Evolutionary conservation across 1,284 basidiomycete genomes (phyloP).

Genomic region (Boletus hoseneyae): DNA sequence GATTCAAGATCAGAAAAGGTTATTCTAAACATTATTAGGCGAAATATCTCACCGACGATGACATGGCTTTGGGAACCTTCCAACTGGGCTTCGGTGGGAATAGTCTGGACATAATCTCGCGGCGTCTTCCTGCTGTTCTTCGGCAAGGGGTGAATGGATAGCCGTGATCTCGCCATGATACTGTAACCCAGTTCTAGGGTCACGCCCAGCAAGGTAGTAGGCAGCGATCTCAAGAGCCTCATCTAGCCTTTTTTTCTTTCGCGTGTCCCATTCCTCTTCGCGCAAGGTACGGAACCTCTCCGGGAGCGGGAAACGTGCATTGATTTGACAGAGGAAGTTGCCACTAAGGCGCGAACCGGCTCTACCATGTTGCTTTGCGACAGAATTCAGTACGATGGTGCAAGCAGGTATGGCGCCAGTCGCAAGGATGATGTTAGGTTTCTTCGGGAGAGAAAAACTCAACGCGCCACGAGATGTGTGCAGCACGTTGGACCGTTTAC

Average conservation of each 20-base stretch:
- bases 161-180: conserved; percentile 8
- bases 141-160: neutral
- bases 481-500: conserved; percentile 5
- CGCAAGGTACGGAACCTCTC: neutral
- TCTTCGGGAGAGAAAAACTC: conserved; percentile 12
- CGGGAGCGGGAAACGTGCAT: conserved; percentile 8
- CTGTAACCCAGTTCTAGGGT: conserved; percentile 1
- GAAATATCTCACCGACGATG: conserved; percentile 3
- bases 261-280: neutral
- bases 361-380: conserved; percentile 8
- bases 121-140: conserved; percentile 2
- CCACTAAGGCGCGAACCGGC: conserved; percentile 9
- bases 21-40: neutral
- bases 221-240: conserved; percentile 1
- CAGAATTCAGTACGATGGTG: conserved; percentile 23
- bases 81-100: conserved; percentile 4
- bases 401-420: conserved; percentile 24
- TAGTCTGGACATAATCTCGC: conserved; percentile 9
- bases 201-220: conserved; percentile 7
- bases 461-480: conserved; percentile 13
- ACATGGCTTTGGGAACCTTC: conserved; percentile 1
- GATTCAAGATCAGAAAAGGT: neutral
- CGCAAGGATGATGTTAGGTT: conserved; percentile 26
- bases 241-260: neutral
- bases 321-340: conserved; percentile 7